A percentile compares a stretch with the other conserved stretches of the same genome.
These are phyloP conservation scores for Pythium plurisporium DNA, from an alignment of 352 stramenopile genomes.

Conservation along the genomic window DNA sequence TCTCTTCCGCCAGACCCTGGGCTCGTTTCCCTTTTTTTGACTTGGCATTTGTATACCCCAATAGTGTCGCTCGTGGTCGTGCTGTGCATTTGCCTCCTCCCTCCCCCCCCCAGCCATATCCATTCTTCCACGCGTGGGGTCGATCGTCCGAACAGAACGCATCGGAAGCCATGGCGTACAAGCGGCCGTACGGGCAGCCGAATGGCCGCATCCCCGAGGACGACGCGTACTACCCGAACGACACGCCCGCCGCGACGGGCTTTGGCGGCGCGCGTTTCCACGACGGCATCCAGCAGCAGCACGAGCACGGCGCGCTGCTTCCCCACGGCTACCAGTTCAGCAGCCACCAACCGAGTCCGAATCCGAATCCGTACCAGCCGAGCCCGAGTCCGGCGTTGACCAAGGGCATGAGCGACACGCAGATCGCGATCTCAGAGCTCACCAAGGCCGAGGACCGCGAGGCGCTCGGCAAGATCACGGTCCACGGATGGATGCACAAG, in stretches of 20 bases:
- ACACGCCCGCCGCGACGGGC: conserved; percentile 9
- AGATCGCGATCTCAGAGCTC: conserved; percentile 63
- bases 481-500: conserved; percentile 89
- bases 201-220: conserved; percentile 19
- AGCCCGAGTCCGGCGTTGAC: conserved; percentile 14
- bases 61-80: too few species aligned
- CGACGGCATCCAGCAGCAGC: conserved; percentile 2
- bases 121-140: too few species aligned
- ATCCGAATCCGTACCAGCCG: conserved; percentile 16
- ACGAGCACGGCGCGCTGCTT: conserved; percentile 1
- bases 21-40: too few species aligned
- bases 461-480: conserved; percentile 56
- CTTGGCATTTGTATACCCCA: too few species aligned
- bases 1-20: too few species aligned
- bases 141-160: too few species aligned
- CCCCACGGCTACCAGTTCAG: conserved; percentile 9
- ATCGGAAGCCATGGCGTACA: conserved; percentile 19
- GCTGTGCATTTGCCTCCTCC: too few species aligned
- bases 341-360: conserved; percentile 10
- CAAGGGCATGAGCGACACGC: conserved; percentile 26
- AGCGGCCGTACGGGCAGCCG: not conserved
- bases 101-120: too few species aligned
- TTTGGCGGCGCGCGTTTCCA: conserved; percentile 9
- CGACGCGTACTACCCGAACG: conserved; percentile 20
- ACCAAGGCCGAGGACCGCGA: conserved; percentile 50